phyloP scores from a whole-genome alignment of 2,329 filamentous ascomycete genomes.

The Chlorencoelia australis region DNA sequence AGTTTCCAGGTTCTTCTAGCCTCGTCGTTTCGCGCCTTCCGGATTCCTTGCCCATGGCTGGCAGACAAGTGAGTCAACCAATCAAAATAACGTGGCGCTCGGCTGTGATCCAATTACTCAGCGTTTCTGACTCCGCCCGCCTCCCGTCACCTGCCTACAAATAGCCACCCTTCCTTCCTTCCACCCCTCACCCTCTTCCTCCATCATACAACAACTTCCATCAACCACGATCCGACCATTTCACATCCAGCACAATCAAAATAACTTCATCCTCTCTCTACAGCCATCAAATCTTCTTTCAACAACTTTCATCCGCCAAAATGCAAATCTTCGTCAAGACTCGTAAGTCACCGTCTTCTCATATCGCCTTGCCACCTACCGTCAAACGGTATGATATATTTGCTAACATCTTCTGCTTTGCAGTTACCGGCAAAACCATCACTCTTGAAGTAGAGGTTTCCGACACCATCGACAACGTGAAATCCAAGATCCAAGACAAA shows the following conservation, averaged over 20 bases:
- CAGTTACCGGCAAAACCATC: conserved; percentile 88
- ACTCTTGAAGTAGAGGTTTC: conserved; percentile 99
- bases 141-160: no score
- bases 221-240: conserved; percentile 3
- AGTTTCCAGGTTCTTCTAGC: no score
- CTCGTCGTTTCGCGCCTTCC: no score
- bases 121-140: no score
- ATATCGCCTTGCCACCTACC: conserved; percentile 12
- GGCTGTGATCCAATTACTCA: no score
- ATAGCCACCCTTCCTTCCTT: conserved; percentile 18
- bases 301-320: conserved; percentile 19
- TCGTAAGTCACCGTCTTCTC: conserved; percentile 58
- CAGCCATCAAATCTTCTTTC: no score
- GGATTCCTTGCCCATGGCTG: no score
- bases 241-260: conserved; percentile 10
- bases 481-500: conserved; percentile 96
- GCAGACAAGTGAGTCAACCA: no score
- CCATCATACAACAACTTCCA: conserved; percentile 3
- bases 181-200: conserved; percentile 3
- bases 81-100: no score
- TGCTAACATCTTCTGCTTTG: conserved; percentile 53
- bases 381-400: no score
- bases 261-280: conserved; percentile 9
- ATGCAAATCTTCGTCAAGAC: conserved; percentile 99
- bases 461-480: conserved; percentile 99